These are phyloP conservation scores for Dictyostelium purpureum DNA, from an alignment of 78 protist genomes.

Conservation along the genomic window DNA sequence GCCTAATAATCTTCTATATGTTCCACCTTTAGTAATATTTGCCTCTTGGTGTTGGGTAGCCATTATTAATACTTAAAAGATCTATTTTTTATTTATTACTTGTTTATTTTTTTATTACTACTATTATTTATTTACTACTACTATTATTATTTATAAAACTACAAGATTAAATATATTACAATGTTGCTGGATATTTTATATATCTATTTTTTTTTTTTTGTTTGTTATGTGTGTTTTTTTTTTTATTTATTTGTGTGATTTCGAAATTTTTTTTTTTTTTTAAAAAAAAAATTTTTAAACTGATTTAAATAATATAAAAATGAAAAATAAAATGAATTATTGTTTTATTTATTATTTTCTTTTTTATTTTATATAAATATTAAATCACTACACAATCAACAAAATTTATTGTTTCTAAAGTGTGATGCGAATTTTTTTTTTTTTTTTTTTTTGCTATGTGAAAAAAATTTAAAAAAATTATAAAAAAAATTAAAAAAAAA, in stretches of 20 bases:
- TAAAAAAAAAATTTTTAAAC: neutral
- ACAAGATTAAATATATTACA: neutral
- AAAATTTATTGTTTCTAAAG: neutral
- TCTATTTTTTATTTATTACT: neutral
- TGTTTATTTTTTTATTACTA: neutral
- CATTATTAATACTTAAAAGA: neutral
- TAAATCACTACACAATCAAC: too few relatives aligned
- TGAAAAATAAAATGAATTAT: neutral
- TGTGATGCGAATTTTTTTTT: neutral
- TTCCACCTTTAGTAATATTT: neutral
- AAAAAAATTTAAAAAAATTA: neutral
- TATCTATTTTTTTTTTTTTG: neutral
- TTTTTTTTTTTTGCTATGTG: neutral
- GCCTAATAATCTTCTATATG: neutral
- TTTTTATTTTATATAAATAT: too few relatives aligned
- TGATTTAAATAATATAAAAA: neutral
- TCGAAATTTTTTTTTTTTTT: neutral
- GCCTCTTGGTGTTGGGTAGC: neutral
- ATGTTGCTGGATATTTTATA: neutral
- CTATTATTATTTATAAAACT: neutral
- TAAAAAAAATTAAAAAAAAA: too few relatives aligned
- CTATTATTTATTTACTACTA: conserved; percentile 1
- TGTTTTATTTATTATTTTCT: too few relatives aligned
- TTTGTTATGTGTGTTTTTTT: neutral
- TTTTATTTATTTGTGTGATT: neutral